Base-by-base conservation (phyloP, 2,329 filamentous ascomycete species). In the Phaeophleospora eucalypticola region DNA sequence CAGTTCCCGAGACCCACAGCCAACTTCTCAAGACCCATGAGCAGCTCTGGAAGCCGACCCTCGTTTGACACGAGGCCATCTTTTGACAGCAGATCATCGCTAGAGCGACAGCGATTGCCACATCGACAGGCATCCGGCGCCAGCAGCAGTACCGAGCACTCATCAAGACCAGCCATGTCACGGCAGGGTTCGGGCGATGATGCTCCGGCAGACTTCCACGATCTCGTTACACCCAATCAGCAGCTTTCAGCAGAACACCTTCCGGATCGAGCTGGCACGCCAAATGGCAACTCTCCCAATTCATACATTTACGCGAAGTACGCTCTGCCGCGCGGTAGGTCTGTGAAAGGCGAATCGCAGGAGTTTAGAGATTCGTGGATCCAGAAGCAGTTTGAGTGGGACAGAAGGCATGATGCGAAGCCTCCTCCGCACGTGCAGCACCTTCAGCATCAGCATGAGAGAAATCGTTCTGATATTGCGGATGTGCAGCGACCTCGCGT, bases 221-320 rank as follows among this genome's bases (percentile, higher is more conserved):
- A 29, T 29, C 24, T 29, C 24, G 24, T 29, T 6, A 29, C 24
- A 29, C 24, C 24, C 24, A 7, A n/a, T n/a, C n/a, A 6, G 12
- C 24, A 29, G 24, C 24, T 29, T 12, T 29, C 24, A 6, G 12
- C 24, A 29, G 24, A 29, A 29, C 24, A 29, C 12, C 12, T 29
- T 6, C 36, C 37, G 32, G 21, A 43, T 2, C 44, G 46, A 15
- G 38, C 36, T 4, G 41, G 34, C 21, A 53, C 51, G 6, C 50
- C 51, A 3, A 52, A 43, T 12, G 52, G 41, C 8, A 46, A 52
- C 9, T 51, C 43, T 46, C 1, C 82, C 2, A 77, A 85, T 0
- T 88, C 89, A 0, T 95, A 95, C 64, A 86, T 87, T 14, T 93
- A 96, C 65, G 84, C 89, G 6, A 94, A 87, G 50, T 95, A 89